phyloP scores from a whole-genome alignment of 73 alveolate species.

The Symbiodinium pilosum region DNA sequence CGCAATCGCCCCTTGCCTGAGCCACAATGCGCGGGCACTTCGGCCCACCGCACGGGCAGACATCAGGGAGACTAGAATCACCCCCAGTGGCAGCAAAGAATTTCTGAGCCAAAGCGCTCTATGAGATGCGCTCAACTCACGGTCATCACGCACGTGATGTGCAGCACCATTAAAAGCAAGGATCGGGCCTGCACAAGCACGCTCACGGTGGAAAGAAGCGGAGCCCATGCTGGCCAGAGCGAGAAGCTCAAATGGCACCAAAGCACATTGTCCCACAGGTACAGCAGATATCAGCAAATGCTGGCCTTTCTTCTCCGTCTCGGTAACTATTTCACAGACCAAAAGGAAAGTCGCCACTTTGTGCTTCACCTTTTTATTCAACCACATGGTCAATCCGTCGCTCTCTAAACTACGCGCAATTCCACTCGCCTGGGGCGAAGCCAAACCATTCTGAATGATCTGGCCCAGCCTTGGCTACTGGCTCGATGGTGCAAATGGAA shows the following conservation, averaged over 20 bases:
- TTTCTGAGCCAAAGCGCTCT: neutral
- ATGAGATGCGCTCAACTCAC: too few relatives aligned
- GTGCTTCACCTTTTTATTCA: slow-evolving; percentile 30
- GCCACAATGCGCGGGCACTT: neutral
- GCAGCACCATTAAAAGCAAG: too few relatives aligned
- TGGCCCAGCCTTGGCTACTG: slow-evolving; percentile 47
- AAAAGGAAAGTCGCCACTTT: slow-evolving; percentile 80
- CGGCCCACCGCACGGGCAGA: slow-evolving; percentile 11
- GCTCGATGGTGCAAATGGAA: neutral
- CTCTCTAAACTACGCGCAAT: too few relatives aligned
- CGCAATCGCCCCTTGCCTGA: neutral
- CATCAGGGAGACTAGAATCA: neutral
- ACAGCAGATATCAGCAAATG: neutral
- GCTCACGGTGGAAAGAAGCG: slow-evolving; percentile 78
- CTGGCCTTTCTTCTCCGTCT: slow-evolving; percentile 88
- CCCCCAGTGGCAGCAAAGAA: too few relatives aligned
- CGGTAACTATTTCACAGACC: slow-evolving; percentile 78
- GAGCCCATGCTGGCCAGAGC: slow-evolving; percentile 73
- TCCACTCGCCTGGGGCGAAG: slow-evolving; percentile 59
- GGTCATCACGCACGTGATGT: too few relatives aligned
- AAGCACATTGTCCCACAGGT: neutral
- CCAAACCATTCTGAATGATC: slow-evolving; percentile 70
- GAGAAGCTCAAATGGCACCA: too few relatives aligned
- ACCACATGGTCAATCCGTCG: neutral
- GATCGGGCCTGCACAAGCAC: slow-evolving; percentile 73